Percentiles rank a stretch among this genome's conserved stretches.
Conservation (phyloP, 208 protist species). For the Strigomonas galati region DNA sequence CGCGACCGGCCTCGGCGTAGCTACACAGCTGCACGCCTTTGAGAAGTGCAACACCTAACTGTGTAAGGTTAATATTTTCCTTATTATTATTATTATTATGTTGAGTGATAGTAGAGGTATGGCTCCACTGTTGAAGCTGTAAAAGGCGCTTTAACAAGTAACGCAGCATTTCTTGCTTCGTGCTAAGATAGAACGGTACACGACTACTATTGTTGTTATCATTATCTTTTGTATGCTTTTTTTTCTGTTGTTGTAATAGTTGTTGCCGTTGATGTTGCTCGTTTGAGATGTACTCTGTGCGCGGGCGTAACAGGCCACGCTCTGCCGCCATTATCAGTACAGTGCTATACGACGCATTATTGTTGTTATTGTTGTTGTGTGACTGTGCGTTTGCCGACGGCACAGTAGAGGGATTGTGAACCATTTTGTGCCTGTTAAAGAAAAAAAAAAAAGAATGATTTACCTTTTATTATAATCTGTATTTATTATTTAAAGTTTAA, state of each 20-base stretch:
- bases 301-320: background rate
- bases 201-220: too few species aligned
- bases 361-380: too few species aligned
- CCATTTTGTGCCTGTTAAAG: too few species aligned
- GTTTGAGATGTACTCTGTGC: background rate
- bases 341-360: background rate
- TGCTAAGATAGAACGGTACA: background rate
- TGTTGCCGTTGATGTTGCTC: background rate
- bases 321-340: background rate
- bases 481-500: too few species aligned
- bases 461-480: too few species aligned
- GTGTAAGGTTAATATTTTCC: conserved; percentile 22
- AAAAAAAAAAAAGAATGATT: conserved; percentile 2
- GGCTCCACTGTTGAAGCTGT: background rate
- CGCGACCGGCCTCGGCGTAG: conserved; percentile 13
- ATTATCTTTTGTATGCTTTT: too few species aligned
- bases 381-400: too few species aligned
- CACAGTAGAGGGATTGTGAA: background rate
- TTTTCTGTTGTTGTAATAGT: background rate
- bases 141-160: background rate
- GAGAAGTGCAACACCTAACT: conserved; percentile 32
- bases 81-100: background rate
- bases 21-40: conserved; percentile 22
- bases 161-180: background rate
- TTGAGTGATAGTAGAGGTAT: too few species aligned